Evolutionary conservation across 768 basidiomycete species (phyloP), one percentile per base, ranked within the genome.

Genomic region (Suillus tomentosus): DNA sequence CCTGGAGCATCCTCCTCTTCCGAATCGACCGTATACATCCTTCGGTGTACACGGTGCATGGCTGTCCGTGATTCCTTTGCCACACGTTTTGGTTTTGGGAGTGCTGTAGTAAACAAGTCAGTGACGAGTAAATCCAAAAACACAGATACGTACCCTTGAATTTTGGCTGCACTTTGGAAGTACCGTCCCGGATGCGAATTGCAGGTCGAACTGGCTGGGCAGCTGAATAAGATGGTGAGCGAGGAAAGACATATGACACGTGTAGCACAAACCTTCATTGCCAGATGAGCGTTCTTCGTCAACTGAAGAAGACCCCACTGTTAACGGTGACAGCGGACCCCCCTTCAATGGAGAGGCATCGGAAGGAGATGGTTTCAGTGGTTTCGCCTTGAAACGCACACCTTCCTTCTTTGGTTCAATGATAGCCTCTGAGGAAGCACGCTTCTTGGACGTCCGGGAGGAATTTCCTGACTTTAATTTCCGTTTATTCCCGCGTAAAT

Each of bases 1-100:
- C 53, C 53, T 34, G 53, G 53, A 19, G 9, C 53, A 54, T 54
- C 53, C 19, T 19, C 53, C 53, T 36, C 53, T 54, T 54, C 53
- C 3, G 6, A 54, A 54, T 54, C 17, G 17, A 36, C 10, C 6
- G 6, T 6, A 24, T 50, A 50, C 53, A 54, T 54, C 31, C 5
- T 50, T 14, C 14, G 19, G 53, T 34, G 53, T 34, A n/a, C 34
- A 4, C 5, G 19, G 53, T 3, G 17, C 53, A 54, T 54, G 34
- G 5, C 17, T 54, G 31, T 19, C 34, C 11, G 10, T 3, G 53
- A 54, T 54, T 2, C 53, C 34, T 54, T 54, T 34, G 34, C n/a
- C 0, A n/a, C 5, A 3, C 2, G 11, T 19, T 54, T 54, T 10
- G 34, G 53, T 36, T 54, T 54, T 1, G 34, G 53, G 19, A 3